Base-by-base conservation (phyloP, 352 stramenopile species). In the Globisporangium orthogonon region DNA sequence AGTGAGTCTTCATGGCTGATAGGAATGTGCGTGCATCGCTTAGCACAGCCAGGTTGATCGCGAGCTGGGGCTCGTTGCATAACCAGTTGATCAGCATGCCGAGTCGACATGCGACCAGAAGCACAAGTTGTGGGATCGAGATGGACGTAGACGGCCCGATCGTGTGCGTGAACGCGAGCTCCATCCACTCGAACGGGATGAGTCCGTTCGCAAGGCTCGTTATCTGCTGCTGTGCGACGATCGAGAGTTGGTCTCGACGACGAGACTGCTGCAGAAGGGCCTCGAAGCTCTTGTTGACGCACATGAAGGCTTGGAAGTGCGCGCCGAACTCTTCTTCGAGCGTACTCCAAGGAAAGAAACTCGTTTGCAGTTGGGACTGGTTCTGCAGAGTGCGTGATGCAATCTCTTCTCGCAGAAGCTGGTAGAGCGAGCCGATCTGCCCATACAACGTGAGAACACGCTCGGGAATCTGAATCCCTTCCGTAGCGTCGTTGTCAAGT, bases 161-260 rank as follows among this genome's bases (percentile, higher is more conserved):
- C 17, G 45, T 60, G 50, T 50, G 49, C 0, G 45, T 55, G 17
- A 65, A 56, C 29, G 58, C 58, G n/a, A 52, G 51, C 28, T 50
- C 35, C 53, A 60, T 52, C 58, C 58, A 65, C 31, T 65, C 52
- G 15, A 60, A 60, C 10, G 58, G 58, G 29, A 65, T 52, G 13
- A 33, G 18, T 1, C 52, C 52, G 28, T 49, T 56, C 18, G 58
- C n/a, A 4, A 65, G 58, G 28, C 58, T 65, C 10, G 46, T 30
- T n/a, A 60, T 51, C 53, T 65, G 44, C n/a, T 56, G 58, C 40
- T 57, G 58, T 7, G 46, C 28, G 5, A 41, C 39, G 14, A 60
- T 35, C 10, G 58, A 51, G 13, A 65, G 40, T 9, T 28, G 14
- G n/a, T 18, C 13, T 17, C 14, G 17, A 1, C 39, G 4, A 13